phyloP scores from a whole-genome alignment of 2,329 filamentous ascomycete species.

The Colletotrichum scovillei region DNA sequence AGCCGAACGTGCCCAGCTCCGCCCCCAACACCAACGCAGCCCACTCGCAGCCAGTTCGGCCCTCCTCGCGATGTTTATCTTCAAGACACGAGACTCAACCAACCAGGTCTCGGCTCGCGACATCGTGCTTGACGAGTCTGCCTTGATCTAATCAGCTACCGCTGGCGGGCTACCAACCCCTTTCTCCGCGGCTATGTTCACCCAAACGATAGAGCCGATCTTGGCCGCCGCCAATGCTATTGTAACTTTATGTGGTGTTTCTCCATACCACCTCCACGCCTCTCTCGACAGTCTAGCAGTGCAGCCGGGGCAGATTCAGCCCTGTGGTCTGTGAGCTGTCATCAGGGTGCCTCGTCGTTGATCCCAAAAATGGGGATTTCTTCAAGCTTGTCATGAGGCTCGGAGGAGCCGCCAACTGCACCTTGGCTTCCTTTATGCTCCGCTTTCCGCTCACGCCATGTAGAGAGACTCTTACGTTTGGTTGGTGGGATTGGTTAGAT shows the following conservation, averaged over 20 bases:
- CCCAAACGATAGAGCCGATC: neutral
- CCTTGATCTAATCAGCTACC: conserved; percentile 19
- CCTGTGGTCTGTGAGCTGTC: neutral
- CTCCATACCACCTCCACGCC: neutral
- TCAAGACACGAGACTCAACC: neutral
- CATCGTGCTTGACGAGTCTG: conserved; percentile 26
- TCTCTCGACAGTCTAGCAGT: neutral
- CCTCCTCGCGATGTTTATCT: neutral
- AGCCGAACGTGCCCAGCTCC: conserved; percentile 8
- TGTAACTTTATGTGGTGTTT: neutral
- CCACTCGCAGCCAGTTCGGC: neutral
- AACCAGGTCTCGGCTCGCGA: conserved; percentile 5
- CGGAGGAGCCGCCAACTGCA: neutral
- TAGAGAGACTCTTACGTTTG: neutral
- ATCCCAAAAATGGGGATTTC: neutral
- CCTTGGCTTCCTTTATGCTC: neutral
- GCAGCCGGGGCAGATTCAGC: conserved; percentile 28
- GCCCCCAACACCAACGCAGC: neutral
- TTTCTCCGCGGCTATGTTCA: neutral
- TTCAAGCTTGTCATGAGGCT: conserved; percentile 16
- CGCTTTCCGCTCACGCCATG: neutral
- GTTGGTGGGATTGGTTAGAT: neutral
- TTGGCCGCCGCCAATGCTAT: neutral
- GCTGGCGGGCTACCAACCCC: neutral
- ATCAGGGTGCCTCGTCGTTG: conserved; percentile 23